These are phyloP conservation scores for Solanum okadae DNA, from an alignment of 257 asterid species.

Conservation along the genomic window DNA sequence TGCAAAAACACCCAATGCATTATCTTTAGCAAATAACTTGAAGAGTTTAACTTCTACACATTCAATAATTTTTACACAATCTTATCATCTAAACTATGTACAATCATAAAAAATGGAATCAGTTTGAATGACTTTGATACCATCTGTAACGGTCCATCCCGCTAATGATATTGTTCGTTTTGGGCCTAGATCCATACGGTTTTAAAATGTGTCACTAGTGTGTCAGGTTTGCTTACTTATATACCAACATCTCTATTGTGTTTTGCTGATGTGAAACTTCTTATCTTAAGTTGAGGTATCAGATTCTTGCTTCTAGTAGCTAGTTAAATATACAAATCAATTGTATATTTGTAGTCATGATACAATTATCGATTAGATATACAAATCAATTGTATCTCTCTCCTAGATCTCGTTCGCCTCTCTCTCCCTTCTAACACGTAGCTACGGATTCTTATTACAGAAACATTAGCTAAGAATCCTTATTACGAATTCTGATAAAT, in stretches of 20 bases:
- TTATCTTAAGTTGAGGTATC: not conserved
- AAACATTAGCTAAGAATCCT: not conserved
- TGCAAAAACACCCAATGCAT: slow-evolving; percentile 11
- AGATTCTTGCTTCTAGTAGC: not conserved
- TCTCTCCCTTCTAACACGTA: not conserved
- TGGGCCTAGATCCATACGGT: too few relatives aligned
- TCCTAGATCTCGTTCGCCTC: not conserved
- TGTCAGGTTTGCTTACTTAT: not conserved
- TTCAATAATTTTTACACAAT: not conserved
- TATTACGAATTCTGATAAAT: not conserved
- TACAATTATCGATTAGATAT: too few relatives aligned
- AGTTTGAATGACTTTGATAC: not conserved
- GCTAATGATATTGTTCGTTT: not conserved
- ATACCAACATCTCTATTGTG: not conserved
- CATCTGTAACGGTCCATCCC: not conserved
- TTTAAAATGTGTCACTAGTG: not conserved
- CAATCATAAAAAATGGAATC: not conserved
- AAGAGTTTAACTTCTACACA: not conserved
- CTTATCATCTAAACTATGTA: not conserved
- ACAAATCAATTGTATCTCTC: not conserved
- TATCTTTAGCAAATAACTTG: not conserved
- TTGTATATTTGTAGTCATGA: not conserved
- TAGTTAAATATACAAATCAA: not conserved
- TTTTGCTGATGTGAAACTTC: too few relatives aligned
- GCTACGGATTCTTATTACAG: too few relatives aligned